Percentiles rank a stretch among this genome's conserved stretches.
Conservation (phyloP, 257 asterid species). For the Ilex aquifolium region DNA sequence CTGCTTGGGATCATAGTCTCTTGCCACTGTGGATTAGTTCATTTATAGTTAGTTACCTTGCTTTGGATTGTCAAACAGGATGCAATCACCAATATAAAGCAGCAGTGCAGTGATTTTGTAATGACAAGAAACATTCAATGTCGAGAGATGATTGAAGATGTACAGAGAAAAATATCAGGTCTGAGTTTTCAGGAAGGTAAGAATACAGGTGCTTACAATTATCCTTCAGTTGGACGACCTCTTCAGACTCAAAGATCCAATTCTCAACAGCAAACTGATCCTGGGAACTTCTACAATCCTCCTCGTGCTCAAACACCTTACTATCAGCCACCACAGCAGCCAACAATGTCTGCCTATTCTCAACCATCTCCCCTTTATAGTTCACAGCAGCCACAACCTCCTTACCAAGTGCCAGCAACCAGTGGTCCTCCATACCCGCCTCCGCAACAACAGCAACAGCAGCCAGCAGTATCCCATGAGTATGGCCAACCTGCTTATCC, state of each 20-base stretch:
- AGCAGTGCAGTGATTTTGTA: slow-evolving; percentile 90
- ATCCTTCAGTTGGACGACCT: slow-evolving; percentile 46
- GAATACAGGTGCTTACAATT: slow-evolving; percentile 42
- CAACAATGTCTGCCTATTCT: slow-evolving; percentile 40
- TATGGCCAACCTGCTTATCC: slow-evolving; percentile 91
- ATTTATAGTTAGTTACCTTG: no score
- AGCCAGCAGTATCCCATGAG: slow-evolving; percentile 47
- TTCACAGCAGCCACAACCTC: slow-evolving; percentile 56
- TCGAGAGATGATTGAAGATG: slow-evolving; percentile 90
- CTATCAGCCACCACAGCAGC: slow-evolving; percentile 70
- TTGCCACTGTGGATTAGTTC: no score
- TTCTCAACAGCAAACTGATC: slow-evolving; percentile 50
- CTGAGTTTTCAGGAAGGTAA: slow-evolving; percentile 74
- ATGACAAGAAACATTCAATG: slow-evolving; percentile 93
- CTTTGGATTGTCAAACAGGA: slow-evolving; percentile 48
- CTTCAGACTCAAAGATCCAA: slow-evolving; percentile 47
- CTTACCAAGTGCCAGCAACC: slow-evolving; percentile 53
- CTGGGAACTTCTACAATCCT: slow-evolving; percentile 29
- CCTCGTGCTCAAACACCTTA: slow-evolving; percentile 41
- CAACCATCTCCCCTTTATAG: slow-evolving; percentile 47
- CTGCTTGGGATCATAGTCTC: no score
- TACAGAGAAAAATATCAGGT: slow-evolving; percentile 81
- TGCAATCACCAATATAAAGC: slow-evolving; percentile 77
- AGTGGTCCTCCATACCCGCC: slow-evolving; percentile 47
- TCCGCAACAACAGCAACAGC: slow-evolving; percentile 56